These are phyloP conservation scores for Mycena capillaripes DNA, from an alignment of 768 basidiomycete species.

Conservation along the genomic window DNA sequence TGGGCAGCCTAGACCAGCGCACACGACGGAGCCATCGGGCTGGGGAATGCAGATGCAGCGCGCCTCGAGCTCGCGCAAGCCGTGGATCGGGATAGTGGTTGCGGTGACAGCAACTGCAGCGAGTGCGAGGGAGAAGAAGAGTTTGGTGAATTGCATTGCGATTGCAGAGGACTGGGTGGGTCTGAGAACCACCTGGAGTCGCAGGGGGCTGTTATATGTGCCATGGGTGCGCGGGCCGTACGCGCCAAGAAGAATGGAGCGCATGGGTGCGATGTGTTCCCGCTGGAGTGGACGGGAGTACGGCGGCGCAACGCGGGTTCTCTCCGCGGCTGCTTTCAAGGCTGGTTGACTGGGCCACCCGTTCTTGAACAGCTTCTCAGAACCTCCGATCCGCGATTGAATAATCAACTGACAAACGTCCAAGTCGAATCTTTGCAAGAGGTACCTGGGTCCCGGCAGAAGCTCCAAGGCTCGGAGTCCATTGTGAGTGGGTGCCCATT, in stretches of 20 bases:
- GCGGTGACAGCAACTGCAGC: neutral
- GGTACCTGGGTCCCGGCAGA: neutral
- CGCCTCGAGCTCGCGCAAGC: neutral
- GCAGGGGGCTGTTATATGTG: neutral
- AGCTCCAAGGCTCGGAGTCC: neutral
- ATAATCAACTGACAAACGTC: neutral
- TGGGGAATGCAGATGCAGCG: neutral
- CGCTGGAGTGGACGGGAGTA: neutral
- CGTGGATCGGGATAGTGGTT: neutral
- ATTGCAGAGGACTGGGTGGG: neutral
- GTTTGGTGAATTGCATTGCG: neutral
- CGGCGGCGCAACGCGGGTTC: neutral
- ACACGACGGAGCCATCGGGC: neutral
- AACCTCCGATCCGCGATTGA: neutral
- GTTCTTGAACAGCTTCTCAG: neutral
- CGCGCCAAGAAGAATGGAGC: neutral
- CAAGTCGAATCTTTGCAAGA: neutral
- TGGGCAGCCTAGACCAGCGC: neutral
- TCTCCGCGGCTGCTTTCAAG: neutral
- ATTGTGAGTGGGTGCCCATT: neutral
- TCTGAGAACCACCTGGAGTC: neutral
- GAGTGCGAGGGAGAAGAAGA: slow-evolving; percentile 2
- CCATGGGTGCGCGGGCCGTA: neutral
- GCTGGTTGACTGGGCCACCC: neutral
- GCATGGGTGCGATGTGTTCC: neutral